phyloP scores from a whole-genome alignment of 352 stramenopile species.

The Phytophthora meadii region DNA sequence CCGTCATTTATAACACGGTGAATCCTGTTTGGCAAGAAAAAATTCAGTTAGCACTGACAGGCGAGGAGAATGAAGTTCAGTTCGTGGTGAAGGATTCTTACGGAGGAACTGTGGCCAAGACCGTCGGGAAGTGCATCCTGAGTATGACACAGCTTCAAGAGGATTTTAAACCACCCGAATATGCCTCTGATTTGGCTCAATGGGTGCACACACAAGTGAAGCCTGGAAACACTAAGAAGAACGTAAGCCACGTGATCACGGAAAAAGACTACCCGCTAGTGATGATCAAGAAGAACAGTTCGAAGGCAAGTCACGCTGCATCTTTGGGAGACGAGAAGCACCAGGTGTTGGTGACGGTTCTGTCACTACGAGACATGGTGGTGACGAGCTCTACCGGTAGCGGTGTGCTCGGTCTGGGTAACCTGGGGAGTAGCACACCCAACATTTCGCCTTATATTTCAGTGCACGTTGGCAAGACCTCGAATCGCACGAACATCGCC shows the following conservation, averaged over 20 bases:
- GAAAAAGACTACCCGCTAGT: constrained; percentile 84
- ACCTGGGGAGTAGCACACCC: constrained; percentile 76
- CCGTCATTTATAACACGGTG: constrained; percentile 86
- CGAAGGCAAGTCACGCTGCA: constrained; percentile 30
- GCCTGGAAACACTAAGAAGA: constrained; percentile 81
- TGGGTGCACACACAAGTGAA: constrained; percentile 87
- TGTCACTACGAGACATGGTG: constrained; percentile 62
- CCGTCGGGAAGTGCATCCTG: constrained; percentile 79
- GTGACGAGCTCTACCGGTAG: constrained; percentile 69
- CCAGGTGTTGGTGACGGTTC: constrained; percentile 78
- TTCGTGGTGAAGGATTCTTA: constrained; percentile 90
- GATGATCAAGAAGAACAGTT: constrained; percentile 66
- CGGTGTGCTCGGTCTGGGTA: constrained; percentile 73
- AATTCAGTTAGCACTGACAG: constrained; percentile 59
- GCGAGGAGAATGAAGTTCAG: constrained; percentile 65
- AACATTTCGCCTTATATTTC: constrained; percentile 87
- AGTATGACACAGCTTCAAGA: constrained; percentile 76
- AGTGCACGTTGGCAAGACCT: constrained; percentile 74
- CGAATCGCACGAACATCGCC: constrained; percentile 70
- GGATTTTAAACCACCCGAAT: constrained; percentile 80
- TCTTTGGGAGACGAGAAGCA: constrained; percentile 59
- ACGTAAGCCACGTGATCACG: constrained; percentile 75
- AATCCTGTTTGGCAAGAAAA: constrained; percentile 88
- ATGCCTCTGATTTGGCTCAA: constrained; percentile 74
- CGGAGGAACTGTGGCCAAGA: constrained; percentile 77